Conservation (phyloP, 192 early-diverging fungal species). For the Pilobolus umbonatus region DNA sequence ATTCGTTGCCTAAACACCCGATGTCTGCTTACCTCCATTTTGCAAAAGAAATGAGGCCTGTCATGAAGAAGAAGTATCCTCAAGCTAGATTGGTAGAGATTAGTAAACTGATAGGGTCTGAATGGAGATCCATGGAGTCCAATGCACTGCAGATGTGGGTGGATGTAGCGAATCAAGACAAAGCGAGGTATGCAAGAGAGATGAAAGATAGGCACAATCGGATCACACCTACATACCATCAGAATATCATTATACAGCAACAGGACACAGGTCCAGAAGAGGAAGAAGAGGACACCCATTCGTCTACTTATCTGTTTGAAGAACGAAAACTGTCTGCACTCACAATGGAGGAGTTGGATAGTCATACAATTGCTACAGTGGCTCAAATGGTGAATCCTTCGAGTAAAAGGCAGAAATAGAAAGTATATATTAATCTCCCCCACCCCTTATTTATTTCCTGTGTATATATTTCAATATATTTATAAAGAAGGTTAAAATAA, state of each 20-base stretch:
- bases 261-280: neutral
- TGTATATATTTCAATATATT: neutral
- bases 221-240: too few species aligned
- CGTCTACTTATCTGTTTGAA: neutral
- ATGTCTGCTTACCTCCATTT: slow-evolving; percentile 83
- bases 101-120: slow-evolving; percentile 66
- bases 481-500: neutral
- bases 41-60: slow-evolving; percentile 58
- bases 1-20: slow-evolving; percentile 79
- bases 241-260: slow-evolving; percentile 23
- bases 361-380: slow-evolving; percentile 22
- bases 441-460: slow-evolving; percentile 1
- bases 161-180: slow-evolving; percentile 53
- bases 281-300: neutral
- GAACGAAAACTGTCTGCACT: slow-evolving; percentile 8
- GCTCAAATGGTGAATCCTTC: slow-evolving; percentile 20
- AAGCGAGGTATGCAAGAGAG: slow-evolving; percentile 63
- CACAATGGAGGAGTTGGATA: slow-evolving; percentile 11
- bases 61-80: slow-evolving; percentile 58
- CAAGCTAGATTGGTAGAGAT: slow-evolving; percentile 66
- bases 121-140: slow-evolving; percentile 56
- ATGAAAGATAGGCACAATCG: slow-evolving; percentile 26
- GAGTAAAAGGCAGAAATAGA: neutral
- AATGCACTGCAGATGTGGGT: slow-evolving; percentile 46
- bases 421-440: neutral